phyloP scores from a whole-genome alignment of 768 basidiomycete genomes.

The Pisolithus microcarpus region DNA sequence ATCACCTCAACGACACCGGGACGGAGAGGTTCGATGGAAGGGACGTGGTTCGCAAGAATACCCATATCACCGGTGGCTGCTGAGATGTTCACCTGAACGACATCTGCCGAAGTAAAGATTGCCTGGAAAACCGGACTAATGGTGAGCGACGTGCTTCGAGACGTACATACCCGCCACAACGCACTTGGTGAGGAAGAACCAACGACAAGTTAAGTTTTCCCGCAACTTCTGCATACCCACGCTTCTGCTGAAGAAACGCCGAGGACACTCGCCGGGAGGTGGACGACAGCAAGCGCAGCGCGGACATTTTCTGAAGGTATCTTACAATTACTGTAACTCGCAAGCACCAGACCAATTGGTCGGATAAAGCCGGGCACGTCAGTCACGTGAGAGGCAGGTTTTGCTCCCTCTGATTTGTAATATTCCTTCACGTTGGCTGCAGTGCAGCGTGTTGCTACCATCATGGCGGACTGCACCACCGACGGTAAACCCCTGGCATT shows the following conservation, averaged over 20 bases:
- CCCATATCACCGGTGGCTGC: slow-evolving; percentile 98
- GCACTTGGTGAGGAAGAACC: slow-evolving; percentile 90
- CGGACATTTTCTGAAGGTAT: slow-evolving; percentile 50
- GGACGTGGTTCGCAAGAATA: slow-evolving; percentile 97
- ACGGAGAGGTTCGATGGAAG: slow-evolving; percentile 91
- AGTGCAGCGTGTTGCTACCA: too few species aligned
- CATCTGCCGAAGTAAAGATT: slow-evolving; percentile 85
- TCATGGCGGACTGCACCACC: too few species aligned
- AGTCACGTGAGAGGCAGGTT: too few species aligned
- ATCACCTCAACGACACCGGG: slow-evolving; percentile 94
- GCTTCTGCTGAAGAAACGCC: slow-evolving; percentile 46
- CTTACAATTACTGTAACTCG: slow-evolving; percentile 1
- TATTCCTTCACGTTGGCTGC: too few species aligned
- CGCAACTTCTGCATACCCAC: slow-evolving; percentile 87
- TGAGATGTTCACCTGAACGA: slow-evolving; percentile 91
- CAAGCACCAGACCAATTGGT: background rate
- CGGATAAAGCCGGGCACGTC: slow-evolving; percentile 23
- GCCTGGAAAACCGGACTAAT: slow-evolving; percentile 42
- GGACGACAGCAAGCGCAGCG: slow-evolving; percentile 62
- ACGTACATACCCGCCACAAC: slow-evolving; percentile 18
- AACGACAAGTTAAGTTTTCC: slow-evolving; percentile 92
- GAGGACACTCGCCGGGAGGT: slow-evolving; percentile 54
- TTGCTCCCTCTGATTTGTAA: too few species aligned
- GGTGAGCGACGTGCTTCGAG: slow-evolving; percentile 9
- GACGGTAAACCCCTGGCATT: too few species aligned